A percentile compares a stretch with the other conserved stretches of the same genome.
Evolutionary conservation across 306 rosid genomes (phyloP).

Genomic region (Corylus avellana): DNA sequence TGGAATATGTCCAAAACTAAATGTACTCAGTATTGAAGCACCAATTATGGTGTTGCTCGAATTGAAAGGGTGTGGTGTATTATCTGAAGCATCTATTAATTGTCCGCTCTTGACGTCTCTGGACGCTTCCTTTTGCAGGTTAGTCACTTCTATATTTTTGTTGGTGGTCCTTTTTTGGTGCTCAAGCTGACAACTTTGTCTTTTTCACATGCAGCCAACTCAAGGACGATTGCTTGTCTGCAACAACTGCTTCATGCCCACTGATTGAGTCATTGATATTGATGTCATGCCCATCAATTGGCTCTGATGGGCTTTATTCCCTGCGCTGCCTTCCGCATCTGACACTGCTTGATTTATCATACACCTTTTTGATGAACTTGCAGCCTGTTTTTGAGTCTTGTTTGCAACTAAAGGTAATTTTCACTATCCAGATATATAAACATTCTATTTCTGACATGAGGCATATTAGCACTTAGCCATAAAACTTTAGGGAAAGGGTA

Average conservation of each 20-base stretch:
- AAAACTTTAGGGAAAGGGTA: background rate
- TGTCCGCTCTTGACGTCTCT: constrained; percentile 88
- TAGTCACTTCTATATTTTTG: constrained; percentile 23
- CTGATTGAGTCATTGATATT: constrained; percentile 81
- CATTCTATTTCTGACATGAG: background rate
- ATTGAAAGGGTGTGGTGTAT: constrained; percentile 94
- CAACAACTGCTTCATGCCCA: constrained; percentile 85
- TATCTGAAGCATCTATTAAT: constrained; percentile 83
- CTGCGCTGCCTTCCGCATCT: constrained; percentile 66
- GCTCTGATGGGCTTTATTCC: constrained; percentile 81
- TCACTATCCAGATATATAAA: background rate
- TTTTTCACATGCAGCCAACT: constrained; percentile 68
- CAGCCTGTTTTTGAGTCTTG: constrained; percentile 91
- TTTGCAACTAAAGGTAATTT: constrained; percentile 72
- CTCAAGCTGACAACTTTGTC: constrained; percentile 31
- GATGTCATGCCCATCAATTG: constrained; percentile 92
- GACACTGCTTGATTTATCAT: constrained; percentile 81
- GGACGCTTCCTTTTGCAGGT: constrained; percentile 99
- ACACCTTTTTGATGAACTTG: constrained; percentile 84
- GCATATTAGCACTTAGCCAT: background rate
- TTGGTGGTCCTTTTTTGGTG: constrained; percentile 16
- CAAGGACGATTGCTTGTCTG: constrained; percentile 83
- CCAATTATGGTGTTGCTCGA: constrained; percentile 80
- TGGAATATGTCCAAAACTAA: constrained; percentile 96
- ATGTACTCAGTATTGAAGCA: constrained; percentile 69